These are phyloP conservation scores for Oryza coarctata DNA, from an alignment of 176 grass and related monocot species.

Conservation along the genomic window DNA sequence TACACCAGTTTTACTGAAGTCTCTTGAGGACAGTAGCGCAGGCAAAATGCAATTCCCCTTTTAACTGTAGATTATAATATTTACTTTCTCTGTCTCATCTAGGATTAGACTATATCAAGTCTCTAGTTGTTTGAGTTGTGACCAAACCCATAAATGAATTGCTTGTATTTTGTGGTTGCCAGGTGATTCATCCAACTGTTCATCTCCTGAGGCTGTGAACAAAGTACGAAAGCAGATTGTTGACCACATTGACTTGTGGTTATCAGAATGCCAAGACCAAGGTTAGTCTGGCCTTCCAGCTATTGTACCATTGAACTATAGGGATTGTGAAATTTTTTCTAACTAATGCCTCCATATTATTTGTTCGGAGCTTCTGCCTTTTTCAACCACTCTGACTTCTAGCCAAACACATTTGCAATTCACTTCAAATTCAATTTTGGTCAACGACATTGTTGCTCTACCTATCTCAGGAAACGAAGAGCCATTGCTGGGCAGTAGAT, in stretches of 20 bases:
- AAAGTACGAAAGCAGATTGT: conserved; percentile 84
- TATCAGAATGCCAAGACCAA: conserved; percentile 79
- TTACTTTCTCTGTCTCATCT: neutral
- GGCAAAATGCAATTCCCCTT: neutral
- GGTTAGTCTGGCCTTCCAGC: conserved; percentile 34
- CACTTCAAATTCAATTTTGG: neutral
- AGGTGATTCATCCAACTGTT: conserved; percentile 87
- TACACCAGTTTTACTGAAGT: conserved; percentile 29
- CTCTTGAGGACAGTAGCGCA: neutral
- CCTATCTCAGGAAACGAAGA: conserved; percentile 39
- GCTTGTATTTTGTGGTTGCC: conserved; percentile 12
- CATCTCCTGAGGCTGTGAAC: conserved; percentile 73
- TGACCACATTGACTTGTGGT: conserved; percentile 81
- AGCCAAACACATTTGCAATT: neutral
- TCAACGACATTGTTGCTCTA: neutral
- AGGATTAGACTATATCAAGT: neutral
- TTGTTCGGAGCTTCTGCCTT: neutral
- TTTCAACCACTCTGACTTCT: neutral
- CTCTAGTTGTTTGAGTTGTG: neutral
- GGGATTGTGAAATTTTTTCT: neutral
- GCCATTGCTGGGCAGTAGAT: conserved; percentile 18
- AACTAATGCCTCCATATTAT: neutral
- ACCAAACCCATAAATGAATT: neutral
- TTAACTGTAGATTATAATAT: neutral
- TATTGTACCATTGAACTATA: neutral